Evolutionary conservation across 768 basidiomycete genomes (phyloP).

Genomic region (Bullera alba): DNA sequence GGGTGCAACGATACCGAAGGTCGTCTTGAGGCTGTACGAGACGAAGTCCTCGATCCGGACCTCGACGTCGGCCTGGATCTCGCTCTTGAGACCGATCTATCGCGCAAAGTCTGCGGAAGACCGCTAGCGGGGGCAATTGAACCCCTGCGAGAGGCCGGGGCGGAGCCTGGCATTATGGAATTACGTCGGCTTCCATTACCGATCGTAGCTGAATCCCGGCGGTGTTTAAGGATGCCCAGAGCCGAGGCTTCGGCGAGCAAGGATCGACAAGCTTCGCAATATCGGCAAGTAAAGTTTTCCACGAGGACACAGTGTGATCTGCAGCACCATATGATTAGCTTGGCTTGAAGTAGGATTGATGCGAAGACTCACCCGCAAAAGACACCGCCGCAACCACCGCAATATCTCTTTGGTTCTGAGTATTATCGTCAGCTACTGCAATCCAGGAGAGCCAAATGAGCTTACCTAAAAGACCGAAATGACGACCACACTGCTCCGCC

Average conservation of each 20-base stretch:
- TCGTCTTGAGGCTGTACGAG: background rate
- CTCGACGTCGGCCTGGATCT: background rate
- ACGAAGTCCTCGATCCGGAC: background rate
- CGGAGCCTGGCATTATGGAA: no score
- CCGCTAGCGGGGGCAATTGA: background rate
- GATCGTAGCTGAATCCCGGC: background rate
- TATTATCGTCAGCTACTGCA: background rate
- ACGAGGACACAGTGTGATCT: slow-evolving; percentile 35
- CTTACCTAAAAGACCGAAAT: slow-evolving; percentile 42
- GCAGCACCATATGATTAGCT: background rate
- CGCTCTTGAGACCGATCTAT: background rate
- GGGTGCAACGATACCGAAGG: background rate
- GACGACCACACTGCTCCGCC: slow-evolving; percentile 35
- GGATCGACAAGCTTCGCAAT: slow-evolving; percentile 37
- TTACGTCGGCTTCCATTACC: slow-evolving; percentile 1
- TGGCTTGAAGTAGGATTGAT: background rate
- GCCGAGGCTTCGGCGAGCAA: slow-evolving; percentile 14
- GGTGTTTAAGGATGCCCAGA: background rate
- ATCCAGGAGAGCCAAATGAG: background rate
- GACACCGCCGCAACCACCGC: slow-evolving; percentile 44
- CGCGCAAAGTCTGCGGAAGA: background rate
- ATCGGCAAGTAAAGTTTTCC: slow-evolving; percentile 29
- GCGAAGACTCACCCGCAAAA: slow-evolving; percentile 34
- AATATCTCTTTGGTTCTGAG: slow-evolving; percentile 39
- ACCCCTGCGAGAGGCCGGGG: background rate